phyloP scores from a whole-genome alignment of 1,284 basidiomycete species.

The Cutaneotrichosporon cyanovorans region DNA sequence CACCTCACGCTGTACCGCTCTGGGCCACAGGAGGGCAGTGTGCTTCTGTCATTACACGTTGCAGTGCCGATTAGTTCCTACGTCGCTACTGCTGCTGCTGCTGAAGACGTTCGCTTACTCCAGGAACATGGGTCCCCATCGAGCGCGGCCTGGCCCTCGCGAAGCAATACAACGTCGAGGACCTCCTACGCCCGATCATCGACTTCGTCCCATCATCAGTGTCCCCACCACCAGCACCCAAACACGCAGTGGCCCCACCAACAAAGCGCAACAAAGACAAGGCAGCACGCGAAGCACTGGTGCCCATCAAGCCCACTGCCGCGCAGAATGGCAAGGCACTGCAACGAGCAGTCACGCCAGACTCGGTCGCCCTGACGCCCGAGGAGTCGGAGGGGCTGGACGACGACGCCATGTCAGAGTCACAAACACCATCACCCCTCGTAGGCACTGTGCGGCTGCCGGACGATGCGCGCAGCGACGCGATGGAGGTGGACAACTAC shows the following conservation, averaged over 20 bases:
- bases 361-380: slow-evolving; percentile 8
- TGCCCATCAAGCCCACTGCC: slow-evolving; percentile 27
- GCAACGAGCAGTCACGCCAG: slow-evolving; percentile 19
- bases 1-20: not conserved
- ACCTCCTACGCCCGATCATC: slow-evolving; percentile 83
- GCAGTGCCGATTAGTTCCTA: too few relatives aligned
- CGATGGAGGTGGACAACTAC: slow-evolving; percentile 13
- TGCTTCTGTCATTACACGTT: too few relatives aligned
- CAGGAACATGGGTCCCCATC: slow-evolving; percentile 98
- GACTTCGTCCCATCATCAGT: slow-evolving; percentile 86
- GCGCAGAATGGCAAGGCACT: slow-evolving; percentile 5
- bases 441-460: slow-evolving; percentile 9
- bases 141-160: slow-evolving; percentile 80
- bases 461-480: slow-evolving; percentile 8
- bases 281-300: slow-evolving; percentile 21
- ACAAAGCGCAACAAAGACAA: slow-evolving; percentile 47
- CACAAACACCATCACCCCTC: slow-evolving; percentile 16
- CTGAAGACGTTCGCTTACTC: too few relatives aligned
- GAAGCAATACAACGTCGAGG: slow-evolving; percentile 88
- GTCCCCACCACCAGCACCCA: slow-evolving; percentile 92
- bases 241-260: slow-evolving; percentile 73
- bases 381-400: slow-evolving; percentile 12
- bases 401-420: slow-evolving; percentile 18
- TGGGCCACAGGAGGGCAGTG: not conserved
- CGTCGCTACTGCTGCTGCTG: too few relatives aligned